Conservation (phyloP, 169 alveolate genomes). For the Cryptosporidium felis region DNA sequence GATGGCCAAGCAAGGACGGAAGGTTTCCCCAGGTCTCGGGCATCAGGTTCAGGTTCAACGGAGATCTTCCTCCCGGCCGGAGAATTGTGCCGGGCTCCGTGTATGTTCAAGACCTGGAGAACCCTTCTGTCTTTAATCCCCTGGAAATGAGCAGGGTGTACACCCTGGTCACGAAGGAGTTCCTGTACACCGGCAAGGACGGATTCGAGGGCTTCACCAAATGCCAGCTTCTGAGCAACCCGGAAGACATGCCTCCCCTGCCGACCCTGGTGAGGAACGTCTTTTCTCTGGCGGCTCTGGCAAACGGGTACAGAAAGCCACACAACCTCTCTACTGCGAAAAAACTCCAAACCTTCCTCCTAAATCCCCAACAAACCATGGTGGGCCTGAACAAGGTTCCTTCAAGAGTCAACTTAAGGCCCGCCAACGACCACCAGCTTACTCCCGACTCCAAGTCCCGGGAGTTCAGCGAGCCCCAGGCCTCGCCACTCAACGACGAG, state of each 20-base stretch:
- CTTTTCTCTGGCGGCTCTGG: conserved; percentile 77
- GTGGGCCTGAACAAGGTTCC: conserved; percentile 40
- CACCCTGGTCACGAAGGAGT: conserved; percentile 73
- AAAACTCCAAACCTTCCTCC: conserved; percentile 69
- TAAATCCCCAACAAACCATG: conserved; percentile 58
- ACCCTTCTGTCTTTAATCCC: conserved; percentile 51
- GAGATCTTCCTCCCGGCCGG: conserved; percentile 74
- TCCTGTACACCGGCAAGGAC: conserved; percentile 70
- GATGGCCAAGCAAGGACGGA: conserved; percentile 87
- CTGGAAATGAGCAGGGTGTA: conserved; percentile 71
- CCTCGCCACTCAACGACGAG: background rate
- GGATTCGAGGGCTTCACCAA: conserved; percentile 60
- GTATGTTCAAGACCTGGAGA: conserved; percentile 23
- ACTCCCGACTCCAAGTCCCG: background rate
- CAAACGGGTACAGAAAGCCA: conserved; percentile 78
- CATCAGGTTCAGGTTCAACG: conserved; percentile 62
- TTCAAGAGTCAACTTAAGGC: background rate
- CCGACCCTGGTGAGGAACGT: conserved; percentile 79
- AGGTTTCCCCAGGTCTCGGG: conserved; percentile 87
- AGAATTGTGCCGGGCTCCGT: conserved; percentile 77
- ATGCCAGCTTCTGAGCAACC: conserved; percentile 75
- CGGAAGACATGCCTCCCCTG: conserved; percentile 77
- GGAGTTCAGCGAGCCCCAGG: conserved; percentile 2
- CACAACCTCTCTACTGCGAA: conserved; percentile 75
- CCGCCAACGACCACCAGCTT: background rate